Evolutionary conservation across 1,284 basidiomycete species (phyloP).

Genomic region (Schizophyllum amplum): DNA sequence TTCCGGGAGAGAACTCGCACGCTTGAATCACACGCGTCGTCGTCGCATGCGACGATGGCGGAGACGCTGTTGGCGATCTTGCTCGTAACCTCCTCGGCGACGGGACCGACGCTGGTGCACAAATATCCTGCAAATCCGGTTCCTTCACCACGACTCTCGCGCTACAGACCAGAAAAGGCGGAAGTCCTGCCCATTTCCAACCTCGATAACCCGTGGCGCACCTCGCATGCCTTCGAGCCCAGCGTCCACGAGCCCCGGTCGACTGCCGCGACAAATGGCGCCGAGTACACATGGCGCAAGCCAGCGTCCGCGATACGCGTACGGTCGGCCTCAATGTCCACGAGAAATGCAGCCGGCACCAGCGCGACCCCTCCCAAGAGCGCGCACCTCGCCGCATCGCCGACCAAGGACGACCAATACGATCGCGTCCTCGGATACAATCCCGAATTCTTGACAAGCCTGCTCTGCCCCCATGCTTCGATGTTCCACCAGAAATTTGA

Average conservation of each 20-base stretch:
- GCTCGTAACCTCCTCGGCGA: constrained; percentile 69
- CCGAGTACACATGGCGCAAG: constrained; percentile 50
- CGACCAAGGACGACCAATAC: constrained; percentile 28
- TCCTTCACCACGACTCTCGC: constrained; percentile 28
- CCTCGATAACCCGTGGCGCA: constrained; percentile 64
- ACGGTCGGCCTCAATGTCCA: constrained; percentile 33
- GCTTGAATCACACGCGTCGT: background rate
- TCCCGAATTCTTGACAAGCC: constrained; percentile 71
- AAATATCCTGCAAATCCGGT: constrained; percentile 65
- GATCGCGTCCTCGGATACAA: constrained; percentile 64
- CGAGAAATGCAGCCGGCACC: constrained; percentile 25
- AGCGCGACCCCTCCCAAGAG: constrained; percentile 35
- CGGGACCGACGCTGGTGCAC: constrained; percentile 63
- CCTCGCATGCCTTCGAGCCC: constrained; percentile 40
- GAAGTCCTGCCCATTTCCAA: constrained; percentile 29
- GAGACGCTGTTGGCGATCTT: constrained; percentile 67
- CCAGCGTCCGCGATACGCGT: constrained; percentile 30
- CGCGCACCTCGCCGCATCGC: constrained; percentile 20
- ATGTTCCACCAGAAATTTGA: constrained; percentile 96
- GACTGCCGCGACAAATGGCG: constrained; percentile 53
- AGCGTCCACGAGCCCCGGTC: constrained; percentile 19
- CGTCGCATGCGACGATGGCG: constrained; percentile 34
- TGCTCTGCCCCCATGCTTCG: constrained; percentile 72
- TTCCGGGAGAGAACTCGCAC: background rate
- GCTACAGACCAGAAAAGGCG: constrained; percentile 48